phyloP scores from a whole-genome alignment of 2,329 filamentous ascomycete genomes.

The Colletotrichum trifolii region DNA sequence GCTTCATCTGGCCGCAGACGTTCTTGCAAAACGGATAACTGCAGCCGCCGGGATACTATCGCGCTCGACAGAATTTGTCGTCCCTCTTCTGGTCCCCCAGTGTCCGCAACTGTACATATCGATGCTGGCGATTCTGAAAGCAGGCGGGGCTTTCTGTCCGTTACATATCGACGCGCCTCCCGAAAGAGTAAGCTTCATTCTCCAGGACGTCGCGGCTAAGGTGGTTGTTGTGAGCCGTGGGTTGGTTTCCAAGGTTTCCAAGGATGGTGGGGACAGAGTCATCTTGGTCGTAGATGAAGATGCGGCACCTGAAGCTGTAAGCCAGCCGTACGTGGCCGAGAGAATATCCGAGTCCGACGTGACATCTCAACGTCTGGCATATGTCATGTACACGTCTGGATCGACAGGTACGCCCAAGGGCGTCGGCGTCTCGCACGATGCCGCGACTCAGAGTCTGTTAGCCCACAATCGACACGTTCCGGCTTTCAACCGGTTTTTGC shows the following conservation, averaged over 20 bases:
- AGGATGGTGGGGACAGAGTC: conserved; percentile 41
- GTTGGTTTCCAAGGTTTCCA: conserved; percentile 54
- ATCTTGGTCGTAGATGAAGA: conserved; percentile 52
- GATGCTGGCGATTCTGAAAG: conserved; percentile 81
- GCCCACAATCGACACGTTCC: conserved; percentile 86
- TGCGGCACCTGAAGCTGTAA: background rate
- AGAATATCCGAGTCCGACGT: background rate
- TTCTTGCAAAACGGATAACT: conserved; percentile 64
- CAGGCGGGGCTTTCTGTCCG: conserved; percentile 87
- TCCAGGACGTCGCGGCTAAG: conserved; percentile 78
- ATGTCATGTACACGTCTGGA: conserved; percentile 94
- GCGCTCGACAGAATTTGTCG: conserved; percentile 51
- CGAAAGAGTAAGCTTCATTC: conserved; percentile 83
- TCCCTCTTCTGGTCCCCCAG: conserved; percentile 84
- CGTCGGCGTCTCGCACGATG: conserved; percentile 82
- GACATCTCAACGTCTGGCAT: conserved; percentile 68
- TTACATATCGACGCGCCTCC: conserved; percentile 80
- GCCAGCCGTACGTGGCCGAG: background rate
- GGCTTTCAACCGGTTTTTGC: conserved; percentile 80
- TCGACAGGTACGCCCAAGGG: conserved; percentile 92
- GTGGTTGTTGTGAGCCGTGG: conserved; percentile 73
- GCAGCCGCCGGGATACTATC: conserved; percentile 5
- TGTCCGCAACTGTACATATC: conserved; percentile 81
- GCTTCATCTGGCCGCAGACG: conserved; percentile 68
- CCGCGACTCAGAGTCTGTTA: conserved; percentile 83